These are phyloP conservation scores for Hyphopichia buzzinii DNA, from an alignment of 1,139 yeast genomes.

Conservation along the genomic window DNA sequence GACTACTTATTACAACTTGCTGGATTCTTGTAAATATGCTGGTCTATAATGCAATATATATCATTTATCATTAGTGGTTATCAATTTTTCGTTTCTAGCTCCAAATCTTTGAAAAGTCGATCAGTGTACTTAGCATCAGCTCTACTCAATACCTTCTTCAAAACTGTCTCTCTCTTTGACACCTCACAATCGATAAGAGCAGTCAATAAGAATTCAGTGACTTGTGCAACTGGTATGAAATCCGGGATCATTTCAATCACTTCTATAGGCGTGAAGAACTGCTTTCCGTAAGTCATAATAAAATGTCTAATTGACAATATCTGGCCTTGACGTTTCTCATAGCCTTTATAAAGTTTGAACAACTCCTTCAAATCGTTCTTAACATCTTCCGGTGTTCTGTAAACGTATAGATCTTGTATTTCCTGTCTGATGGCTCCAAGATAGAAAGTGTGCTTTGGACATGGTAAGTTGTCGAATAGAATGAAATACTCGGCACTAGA, in stretches of 20 bases:
- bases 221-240: conserved; percentile 29
- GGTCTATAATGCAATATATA: neutral
- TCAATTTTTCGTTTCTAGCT: neutral
- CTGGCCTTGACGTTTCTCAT: conserved; percentile 11
- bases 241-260: conserved; percentile 30
- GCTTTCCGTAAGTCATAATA: conserved; percentile 20
- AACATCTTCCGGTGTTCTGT: neutral
- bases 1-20: conserved; percentile 62
- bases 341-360: conserved; percentile 20
- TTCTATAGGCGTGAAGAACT: conserved; percentile 21
- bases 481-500: conserved; percentile 36
- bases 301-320: conserved; percentile 31
- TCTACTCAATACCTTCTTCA: conserved; percentile 29
- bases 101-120: conserved; percentile 2
- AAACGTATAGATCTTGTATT: neutral
- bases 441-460: conserved; percentile 21
- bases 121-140: conserved; percentile 21
- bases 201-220: conserved; percentile 25
- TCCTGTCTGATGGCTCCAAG: conserved; percentile 5
- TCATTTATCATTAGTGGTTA: conserved; percentile 3
- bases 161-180: conserved; percentile 15
- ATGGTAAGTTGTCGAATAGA: conserved; percentile 19
- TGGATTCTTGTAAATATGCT: conserved; percentile 33
- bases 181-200: conserved; percentile 22
- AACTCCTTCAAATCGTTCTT: conserved; percentile 11